These are phyloP conservation scores for Saccharomycopsis lassenensis DNA, from an alignment of 805 yeast species.

Conservation along the genomic window DNA sequence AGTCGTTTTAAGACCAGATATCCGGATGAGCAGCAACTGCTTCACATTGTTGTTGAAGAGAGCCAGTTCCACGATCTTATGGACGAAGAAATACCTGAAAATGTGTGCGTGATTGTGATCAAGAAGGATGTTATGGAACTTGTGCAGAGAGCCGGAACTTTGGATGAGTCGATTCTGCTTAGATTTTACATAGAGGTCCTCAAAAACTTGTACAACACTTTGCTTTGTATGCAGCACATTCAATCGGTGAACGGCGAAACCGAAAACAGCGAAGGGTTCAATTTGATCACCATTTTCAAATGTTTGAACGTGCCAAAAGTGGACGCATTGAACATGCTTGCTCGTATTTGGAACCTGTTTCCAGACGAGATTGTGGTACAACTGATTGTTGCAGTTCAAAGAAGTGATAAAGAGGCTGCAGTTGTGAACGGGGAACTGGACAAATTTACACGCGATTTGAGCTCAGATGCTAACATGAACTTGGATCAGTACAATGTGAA, in stretches of 20 bases:
- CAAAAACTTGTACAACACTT: slow-evolving; percentile 2
- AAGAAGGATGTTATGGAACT: not conserved
- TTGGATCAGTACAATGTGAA: not conserved
- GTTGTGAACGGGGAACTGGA: not conserved
- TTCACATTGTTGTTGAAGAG: slow-evolving; percentile 6
- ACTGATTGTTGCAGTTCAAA: too few species aligned
- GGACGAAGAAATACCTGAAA: slow-evolving; percentile 7
- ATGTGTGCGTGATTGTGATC: slow-evolving; percentile 1
- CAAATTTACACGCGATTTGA: not conserved
- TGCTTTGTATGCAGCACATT: not conserved
- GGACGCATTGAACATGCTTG: slow-evolving; percentile 6
- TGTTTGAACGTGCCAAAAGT: slow-evolving; percentile 2
- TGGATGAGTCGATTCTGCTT: slow-evolving; percentile 1
- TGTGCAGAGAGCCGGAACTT: not conserved
- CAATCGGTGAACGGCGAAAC: not conserved
- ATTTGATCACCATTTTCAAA: slow-evolving; percentile 1
- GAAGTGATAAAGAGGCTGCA: not conserved
- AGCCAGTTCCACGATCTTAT: slow-evolving; percentile 2
- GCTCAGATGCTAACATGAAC: not conserved
- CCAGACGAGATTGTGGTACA: not conserved
- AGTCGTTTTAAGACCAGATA: too few species aligned
- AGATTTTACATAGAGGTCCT: not conserved
- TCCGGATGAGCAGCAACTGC: too few species aligned
- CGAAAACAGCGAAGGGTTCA: not conserved
- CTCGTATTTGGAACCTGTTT: slow-evolving; percentile 1